Evolutionary conservation across 1,284 basidiomycete genomes (phyloP).

Genomic region (Vanrija pseudolonga): DNA sequence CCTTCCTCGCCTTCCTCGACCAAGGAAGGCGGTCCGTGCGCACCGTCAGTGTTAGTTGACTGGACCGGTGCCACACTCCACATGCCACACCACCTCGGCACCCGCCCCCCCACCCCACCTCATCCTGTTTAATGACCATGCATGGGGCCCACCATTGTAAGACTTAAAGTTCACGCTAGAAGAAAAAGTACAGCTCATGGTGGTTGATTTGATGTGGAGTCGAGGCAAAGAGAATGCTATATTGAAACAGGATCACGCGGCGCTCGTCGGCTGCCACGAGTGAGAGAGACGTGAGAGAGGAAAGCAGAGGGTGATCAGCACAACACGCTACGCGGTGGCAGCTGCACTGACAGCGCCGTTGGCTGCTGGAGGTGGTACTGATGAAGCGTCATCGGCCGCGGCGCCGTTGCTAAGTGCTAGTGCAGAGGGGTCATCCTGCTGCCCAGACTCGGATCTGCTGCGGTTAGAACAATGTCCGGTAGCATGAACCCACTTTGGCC

Average conservation of each 20-base stretch:
- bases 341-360: background rate
- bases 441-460: background rate
- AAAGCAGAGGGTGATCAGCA: background rate
- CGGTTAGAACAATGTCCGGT: background rate
- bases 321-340: background rate
- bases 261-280: background rate
- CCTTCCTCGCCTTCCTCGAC: too few relatives aligned
- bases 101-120: too few relatives aligned
- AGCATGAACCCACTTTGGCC: slow-evolving; percentile 31
- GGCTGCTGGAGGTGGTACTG: background rate
- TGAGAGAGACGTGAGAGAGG: slow-evolving; percentile 1
- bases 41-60: too few relatives aligned
- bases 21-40: too few relatives aligned
- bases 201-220: background rate
- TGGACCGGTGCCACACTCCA: too few relatives aligned
- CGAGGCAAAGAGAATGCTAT: background rate
- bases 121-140: too few relatives aligned
- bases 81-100: too few relatives aligned
- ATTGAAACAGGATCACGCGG: slow-evolving; percentile 1
- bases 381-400: background rate
- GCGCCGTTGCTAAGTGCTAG: background rate
- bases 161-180: background rate
- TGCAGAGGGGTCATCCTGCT: background rate
- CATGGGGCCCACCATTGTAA: background rate
- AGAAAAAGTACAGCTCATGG: slow-evolving; percentile 2